A percentile compares a stretch with the other conserved stretches of the same genome.
phyloP scores from a whole-genome alignment of 371 early-diverging fungal species.

The Syncephalastrum racemosum region DNA sequence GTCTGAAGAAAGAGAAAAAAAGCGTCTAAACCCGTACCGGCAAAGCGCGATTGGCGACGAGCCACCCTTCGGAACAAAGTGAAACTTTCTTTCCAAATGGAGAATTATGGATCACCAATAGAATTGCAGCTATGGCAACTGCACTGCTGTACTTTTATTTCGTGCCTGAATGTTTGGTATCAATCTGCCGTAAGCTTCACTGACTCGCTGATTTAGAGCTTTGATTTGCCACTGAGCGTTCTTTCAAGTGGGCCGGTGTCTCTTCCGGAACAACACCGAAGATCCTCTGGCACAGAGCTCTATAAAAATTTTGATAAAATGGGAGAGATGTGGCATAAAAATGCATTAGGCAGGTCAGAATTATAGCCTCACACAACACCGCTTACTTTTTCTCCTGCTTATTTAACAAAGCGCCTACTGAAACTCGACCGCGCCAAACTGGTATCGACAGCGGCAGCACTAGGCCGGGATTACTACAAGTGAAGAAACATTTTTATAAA shows the following conservation, averaged over 20 bases:
- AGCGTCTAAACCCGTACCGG: too few species aligned
- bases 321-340: too few species aligned
- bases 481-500: neutral
- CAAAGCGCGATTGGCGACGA: neutral
- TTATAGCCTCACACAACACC: neutral
- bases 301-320: neutral
- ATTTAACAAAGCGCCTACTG: slow-evolving; percentile 70
- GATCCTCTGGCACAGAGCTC: slow-evolving; percentile 41
- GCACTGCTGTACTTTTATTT: slow-evolving; percentile 4
- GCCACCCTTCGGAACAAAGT: slow-evolving; percentile 16
- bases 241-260: slow-evolving; percentile 41
- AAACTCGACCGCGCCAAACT: slow-evolving; percentile 73
- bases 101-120: slow-evolving; percentile 8
- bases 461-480: slow-evolving; percentile 27
- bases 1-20: too few species aligned
- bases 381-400: slow-evolving; percentile 65
- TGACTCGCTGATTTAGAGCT: neutral
- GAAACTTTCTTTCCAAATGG: slow-evolving; percentile 21
- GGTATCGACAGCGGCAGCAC: slow-evolving; percentile 60
- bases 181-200: too few species aligned
- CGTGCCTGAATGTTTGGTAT: neutral
- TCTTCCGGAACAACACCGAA: slow-evolving; percentile 43
- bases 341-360: neutral
- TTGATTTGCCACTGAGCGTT: slow-evolving; percentile 21
- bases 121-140: neutral